These are phyloP conservation scores for Jamesozyma jinghongensis DNA, from an alignment of 805 yeast genomes.

Conservation along the genomic window DNA sequence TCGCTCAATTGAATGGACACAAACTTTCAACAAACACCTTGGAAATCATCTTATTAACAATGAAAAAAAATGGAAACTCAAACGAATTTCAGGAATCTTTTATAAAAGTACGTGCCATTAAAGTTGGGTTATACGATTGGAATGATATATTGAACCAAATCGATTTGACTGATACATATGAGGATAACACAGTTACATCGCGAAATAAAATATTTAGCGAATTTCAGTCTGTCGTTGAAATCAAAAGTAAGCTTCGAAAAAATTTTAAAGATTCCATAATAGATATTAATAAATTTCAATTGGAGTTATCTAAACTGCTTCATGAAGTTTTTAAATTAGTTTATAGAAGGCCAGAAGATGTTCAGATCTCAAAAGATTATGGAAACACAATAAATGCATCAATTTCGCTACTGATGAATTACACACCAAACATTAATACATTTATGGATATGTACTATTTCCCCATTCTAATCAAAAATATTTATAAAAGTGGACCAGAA, in stretches of 20 bases:
- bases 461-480: conserved; percentile 1
- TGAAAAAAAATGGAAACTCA: not conserved
- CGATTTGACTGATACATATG: conserved; percentile 2
- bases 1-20: no score
- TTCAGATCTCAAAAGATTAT: not conserved
- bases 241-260: not conserved
- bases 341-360: no score
- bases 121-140: not conserved
- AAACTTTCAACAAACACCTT: no score
- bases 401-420: conserved; percentile 3
- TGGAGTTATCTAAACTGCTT: not conserved
- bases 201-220: not conserved
- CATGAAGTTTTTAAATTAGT: not conserved
- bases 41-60: no score
- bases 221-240: not conserved
- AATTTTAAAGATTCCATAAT: not conserved
- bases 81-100: not conserved
- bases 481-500: not conserved
- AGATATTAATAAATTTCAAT: not conserved
- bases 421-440: conserved; percentile 9
- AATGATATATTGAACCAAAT: conserved; percentile 1
- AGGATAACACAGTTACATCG: not conserved
- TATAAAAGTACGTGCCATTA: not conserved
- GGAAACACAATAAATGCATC: not conserved
- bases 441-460: conserved; percentile 7